phyloP scores from a whole-genome alignment of 306 rosid species.

The Pterocarpus macrocarpus region DNA sequence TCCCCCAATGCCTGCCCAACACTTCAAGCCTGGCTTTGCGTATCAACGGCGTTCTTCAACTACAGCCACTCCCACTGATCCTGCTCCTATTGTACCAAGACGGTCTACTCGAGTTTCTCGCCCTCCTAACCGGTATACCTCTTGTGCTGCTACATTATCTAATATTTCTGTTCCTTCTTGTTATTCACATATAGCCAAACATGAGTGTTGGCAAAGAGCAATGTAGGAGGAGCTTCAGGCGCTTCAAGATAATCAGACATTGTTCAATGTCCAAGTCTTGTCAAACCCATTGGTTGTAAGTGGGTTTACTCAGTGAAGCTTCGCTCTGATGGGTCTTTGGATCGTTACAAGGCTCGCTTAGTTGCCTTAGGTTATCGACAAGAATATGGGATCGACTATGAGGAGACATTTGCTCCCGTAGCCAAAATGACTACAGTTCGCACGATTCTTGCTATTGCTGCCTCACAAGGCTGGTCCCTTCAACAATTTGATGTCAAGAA shows the following conservation, averaged over 20 bases:
- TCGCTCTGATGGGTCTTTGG: not conserved
- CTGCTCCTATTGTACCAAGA: not conserved
- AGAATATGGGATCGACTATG: conserved; percentile 38
- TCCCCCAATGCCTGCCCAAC: not conserved
- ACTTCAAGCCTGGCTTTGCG: not conserved
- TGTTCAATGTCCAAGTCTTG: not conserved
- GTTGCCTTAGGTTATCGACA: not conserved
- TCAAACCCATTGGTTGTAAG: not conserved
- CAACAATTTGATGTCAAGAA: not conserved
- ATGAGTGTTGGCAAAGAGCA: not conserved
- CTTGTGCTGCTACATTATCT: not conserved
- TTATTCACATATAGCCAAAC: not conserved
- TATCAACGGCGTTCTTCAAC: not conserved
- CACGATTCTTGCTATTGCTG: not conserved
- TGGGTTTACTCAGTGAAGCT: not conserved
- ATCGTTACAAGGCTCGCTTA: not conserved
- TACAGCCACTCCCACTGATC: not conserved
- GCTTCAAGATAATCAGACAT: not conserved
- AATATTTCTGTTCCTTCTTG: not conserved
- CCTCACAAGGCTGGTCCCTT: not conserved
- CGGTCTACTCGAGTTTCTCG: not conserved
- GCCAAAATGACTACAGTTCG: not conserved
- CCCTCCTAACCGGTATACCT: not conserved
- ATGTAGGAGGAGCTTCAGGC: not conserved
- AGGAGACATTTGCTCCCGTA: not conserved